These are phyloP conservation scores for Emericellopsis atlantica DNA, from an alignment of 2,329 filamentous ascomycete species.

Conservation along the genomic window DNA sequence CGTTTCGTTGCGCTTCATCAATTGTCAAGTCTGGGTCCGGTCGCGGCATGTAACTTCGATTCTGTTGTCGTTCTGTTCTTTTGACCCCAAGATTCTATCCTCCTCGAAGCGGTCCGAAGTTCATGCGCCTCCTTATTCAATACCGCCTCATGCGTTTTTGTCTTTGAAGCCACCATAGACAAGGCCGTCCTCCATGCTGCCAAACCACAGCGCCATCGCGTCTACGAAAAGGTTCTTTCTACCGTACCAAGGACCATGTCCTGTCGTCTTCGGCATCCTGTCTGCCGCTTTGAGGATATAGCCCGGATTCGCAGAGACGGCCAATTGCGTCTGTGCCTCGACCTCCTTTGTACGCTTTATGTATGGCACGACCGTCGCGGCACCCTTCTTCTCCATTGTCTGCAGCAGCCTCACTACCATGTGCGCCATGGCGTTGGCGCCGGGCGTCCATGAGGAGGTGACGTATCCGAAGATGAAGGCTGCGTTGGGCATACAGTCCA, in stretches of 20 bases:
- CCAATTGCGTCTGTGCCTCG: constrained; percentile 8
- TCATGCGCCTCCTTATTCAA: neutral
- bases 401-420: constrained; percentile 37
- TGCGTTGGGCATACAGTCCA: constrained; percentile 49
- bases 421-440: constrained; percentile 26
- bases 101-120: no score
- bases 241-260: constrained; percentile 21
- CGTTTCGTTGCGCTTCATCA: no score
- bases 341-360: constrained; percentile 13
- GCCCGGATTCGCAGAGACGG: constrained; percentile 15
- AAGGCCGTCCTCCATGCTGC: constrained; percentile 16
- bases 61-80: no score
- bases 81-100: no score
- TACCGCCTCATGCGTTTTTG: constrained; percentile 8
- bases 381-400: constrained; percentile 34
- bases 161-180: constrained; percentile 10
- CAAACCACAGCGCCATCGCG: constrained; percentile 14
- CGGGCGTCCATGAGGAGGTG: constrained; percentile 52
- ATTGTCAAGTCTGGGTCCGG: no score
- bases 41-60: no score
- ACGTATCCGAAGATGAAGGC: constrained; percentile 48
- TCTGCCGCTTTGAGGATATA: constrained; percentile 21
- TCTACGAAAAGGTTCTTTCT: constrained; percentile 16
- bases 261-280: constrained; percentile 22
- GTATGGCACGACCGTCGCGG: constrained; percentile 31